Base-by-base conservation (phyloP, 2,329 filamentous ascomycete species). In the Neoarthrinium moseri region DNA sequence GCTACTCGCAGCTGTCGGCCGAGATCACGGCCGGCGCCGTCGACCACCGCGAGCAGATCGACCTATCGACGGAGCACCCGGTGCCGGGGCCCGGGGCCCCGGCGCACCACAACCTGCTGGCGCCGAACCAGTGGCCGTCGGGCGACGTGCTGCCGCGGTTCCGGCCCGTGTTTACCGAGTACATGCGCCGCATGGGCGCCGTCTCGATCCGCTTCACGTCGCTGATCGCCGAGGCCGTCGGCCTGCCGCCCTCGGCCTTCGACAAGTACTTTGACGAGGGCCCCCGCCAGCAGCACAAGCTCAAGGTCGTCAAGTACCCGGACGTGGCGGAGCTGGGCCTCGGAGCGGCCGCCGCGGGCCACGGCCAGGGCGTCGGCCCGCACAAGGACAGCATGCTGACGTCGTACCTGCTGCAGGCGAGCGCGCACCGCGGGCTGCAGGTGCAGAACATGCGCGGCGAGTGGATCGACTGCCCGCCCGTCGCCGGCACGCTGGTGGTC, bases 281-380 rank as follows among this genome's bases (percentile, higher is more conserved):
- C 33, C 30, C 75, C 72, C 65, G 78, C 55, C 73, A 80, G 71
- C 89, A 94, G 45, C 89, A 95, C 71, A 95, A 95, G 72, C 77
- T 95, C 58, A 95, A 95, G 72, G 85, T 95, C 49, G 85, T 95
- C 49, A 89, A 88, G 70, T 95, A 94, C 61, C 90, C 90, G 0
- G 89, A 94, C 61, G 65, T 80, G 11, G 66, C 70, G n/a, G 76
- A 82, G 62, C 68, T 87, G 2, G 79, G 76, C 0, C 63, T 75
- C 3, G 63, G 53, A 17, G 64, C 60, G 3, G 69, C 63, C 30
- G 61, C 47, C 4, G 53, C 54, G 21, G 22, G 10, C 32, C 8
- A 6, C 6, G 74, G 75, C 26, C 81, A 84, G 55, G 81, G 72
- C 56, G 86, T 91, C 0, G 89, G 88, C 0, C 87, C 89, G 26